Evolutionary conservation across 805 yeast genomes (phyloP).

Genomic region (Teunomyces stri): DNA sequence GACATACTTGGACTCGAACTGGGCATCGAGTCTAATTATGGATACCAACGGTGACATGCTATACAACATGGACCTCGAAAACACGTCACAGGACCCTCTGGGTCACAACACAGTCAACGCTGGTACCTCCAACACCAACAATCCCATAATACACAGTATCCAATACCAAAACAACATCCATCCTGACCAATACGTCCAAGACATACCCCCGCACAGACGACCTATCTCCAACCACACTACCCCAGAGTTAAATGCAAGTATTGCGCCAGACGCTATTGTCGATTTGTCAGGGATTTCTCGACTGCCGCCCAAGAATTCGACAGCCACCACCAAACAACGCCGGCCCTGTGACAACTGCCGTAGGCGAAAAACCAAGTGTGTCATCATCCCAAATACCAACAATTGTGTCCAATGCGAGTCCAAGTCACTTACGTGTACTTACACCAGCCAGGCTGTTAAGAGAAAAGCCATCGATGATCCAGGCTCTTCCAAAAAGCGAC

Average conservation of each 20-base stretch:
- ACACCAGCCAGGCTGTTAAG: conserved; percentile 53
- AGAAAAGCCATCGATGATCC: conserved; percentile 25
- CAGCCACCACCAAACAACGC: conserved; percentile 35
- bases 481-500: conserved; percentile 9
- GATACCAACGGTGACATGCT: conserved; percentile 30
- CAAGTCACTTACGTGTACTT: conserved; percentile 72
- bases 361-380: conserved; percentile 76
- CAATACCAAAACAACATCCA: conserved; percentile 31
- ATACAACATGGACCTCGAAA: conserved; percentile 31
- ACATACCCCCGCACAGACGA: not conserved
- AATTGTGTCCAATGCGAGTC: conserved; percentile 77
- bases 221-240: not conserved
- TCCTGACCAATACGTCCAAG: conserved; percentile 6
- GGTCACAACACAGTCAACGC: not conserved
- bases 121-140: conserved; percentile 9
- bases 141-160: conserved; percentile 27
- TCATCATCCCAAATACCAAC: conserved; percentile 57
- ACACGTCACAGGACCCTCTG: not conserved
- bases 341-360: conserved; percentile 86
- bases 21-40: conserved; percentile 35
- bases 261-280: conserved; percentile 2
- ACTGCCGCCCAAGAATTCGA: conserved; percentile 2
- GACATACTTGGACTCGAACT: conserved; percentile 23
- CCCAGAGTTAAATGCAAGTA: not conserved
- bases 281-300: not conserved